phyloP scores from a whole-genome alignment of 2,329 filamentous ascomycete genomes.

The Diaporthe amygdali region DNA sequence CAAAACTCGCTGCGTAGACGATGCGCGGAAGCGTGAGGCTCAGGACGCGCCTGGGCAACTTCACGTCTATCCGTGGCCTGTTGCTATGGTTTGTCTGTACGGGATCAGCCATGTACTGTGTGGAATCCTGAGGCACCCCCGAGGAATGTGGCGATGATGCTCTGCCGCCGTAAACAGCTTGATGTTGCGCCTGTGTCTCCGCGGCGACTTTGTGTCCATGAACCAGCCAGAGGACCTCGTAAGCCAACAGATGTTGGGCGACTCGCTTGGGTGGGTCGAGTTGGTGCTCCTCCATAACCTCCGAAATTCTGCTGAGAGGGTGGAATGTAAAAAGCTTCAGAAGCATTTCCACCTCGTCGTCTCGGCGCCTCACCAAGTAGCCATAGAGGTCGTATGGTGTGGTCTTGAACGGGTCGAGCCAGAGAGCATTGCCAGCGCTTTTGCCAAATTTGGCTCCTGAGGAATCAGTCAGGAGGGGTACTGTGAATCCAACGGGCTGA shows the following conservation, averaged over 20 bases:
- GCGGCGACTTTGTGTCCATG: constrained; percentile 73
- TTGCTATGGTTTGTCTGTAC: constrained; percentile 43
- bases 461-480: constrained; percentile 85
- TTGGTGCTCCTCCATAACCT: constrained; percentile 71
- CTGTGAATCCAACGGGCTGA: constrained; percentile 83
- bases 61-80: constrained; percentile 58
- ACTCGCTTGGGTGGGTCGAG: constrained; percentile 72
- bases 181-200: constrained; percentile 63
- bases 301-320: constrained; percentile 69
- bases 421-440: constrained; percentile 90
- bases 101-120: constrained; percentile 28
- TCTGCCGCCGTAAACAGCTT: constrained; percentile 49
- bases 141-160: not conserved
- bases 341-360: constrained; percentile 80
- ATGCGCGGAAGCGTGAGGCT: constrained; percentile 63
- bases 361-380: constrained; percentile 84
- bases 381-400: constrained; percentile 85
- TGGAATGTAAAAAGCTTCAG: constrained; percentile 92
- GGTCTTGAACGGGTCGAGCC: constrained; percentile 85
- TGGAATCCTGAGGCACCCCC: constrained; percentile 16
- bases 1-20: constrained; percentile 65
- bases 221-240: constrained; percentile 79
- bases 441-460: constrained; percentile 94
- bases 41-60: constrained; percentile 60
- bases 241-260: constrained; percentile 84